Conservation (phyloP, 2,329 filamentous ascomycete species). For the Trichoderma polysporum region DNA sequence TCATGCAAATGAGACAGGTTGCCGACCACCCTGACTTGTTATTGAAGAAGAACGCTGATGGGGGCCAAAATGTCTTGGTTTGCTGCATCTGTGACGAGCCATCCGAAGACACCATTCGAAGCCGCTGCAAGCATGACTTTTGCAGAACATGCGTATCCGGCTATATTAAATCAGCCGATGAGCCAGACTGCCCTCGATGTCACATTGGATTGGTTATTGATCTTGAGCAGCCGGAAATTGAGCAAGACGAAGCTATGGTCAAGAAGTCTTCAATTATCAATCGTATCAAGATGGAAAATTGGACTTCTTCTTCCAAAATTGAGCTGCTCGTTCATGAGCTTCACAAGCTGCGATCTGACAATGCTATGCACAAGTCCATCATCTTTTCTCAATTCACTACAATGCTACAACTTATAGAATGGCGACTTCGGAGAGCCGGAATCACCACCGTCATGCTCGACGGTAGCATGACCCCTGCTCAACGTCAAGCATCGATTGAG, state of each 20-base stretch:
- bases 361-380: slow-evolving; percentile 92
- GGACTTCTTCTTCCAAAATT: slow-evolving; percentile 98
- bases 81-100: slow-evolving; percentile 97
- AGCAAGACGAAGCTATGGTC: slow-evolving; percentile 80
- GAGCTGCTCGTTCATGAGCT: slow-evolving; percentile 94
- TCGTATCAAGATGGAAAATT: slow-evolving; percentile 97
- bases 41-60: slow-evolving; percentile 80
- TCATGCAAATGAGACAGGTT: slow-evolving; percentile 99
- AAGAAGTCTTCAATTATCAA: slow-evolving; percentile 99
- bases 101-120: slow-evolving; percentile 90
- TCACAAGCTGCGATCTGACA: slow-evolving; percentile 87
- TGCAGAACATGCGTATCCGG: slow-evolving; percentile 44
- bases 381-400: slow-evolving; percentile 97
- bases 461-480: slow-evolving; percentile 92
- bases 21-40: slow-evolving; percentile 95
- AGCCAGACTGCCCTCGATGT: slow-evolving; percentile 82
- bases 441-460: slow-evolving; percentile 99
- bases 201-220: slow-evolving; percentile 90
- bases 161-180: slow-evolving; percentile 73
- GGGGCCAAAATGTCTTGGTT: slow-evolving; percentile 85
- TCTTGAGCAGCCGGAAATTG: slow-evolving; percentile 90
- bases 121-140: slow-evolving; percentile 83
- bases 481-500: slow-evolving; percentile 90
- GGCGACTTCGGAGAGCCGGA: slow-evolving; percentile 92
- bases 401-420: slow-evolving; percentile 96